phyloP scores from a whole-genome alignment of 176 grass and related monocot genomes.

The Oryza brachyantha region DNA sequence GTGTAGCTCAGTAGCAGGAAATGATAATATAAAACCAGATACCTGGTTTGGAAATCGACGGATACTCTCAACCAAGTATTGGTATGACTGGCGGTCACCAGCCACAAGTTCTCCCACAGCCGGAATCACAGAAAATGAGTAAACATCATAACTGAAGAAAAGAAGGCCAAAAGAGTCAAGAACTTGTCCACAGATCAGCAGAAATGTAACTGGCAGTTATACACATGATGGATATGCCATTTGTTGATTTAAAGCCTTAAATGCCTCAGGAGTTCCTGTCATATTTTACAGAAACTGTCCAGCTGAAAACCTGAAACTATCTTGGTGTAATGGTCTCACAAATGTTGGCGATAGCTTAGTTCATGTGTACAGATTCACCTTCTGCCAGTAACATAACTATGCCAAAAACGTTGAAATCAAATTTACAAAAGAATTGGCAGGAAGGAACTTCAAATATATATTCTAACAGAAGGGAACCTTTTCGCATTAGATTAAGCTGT shows the following conservation, averaged over 20 bases:
- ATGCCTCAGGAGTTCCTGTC: not conserved
- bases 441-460: not conserved
- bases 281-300: not conserved
- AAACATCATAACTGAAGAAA: constrained; percentile 70
- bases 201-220: not conserved
- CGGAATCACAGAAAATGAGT: constrained; percentile 94
- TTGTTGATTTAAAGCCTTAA: not conserved
- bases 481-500: not conserved
- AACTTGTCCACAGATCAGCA: not conserved
- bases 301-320: not conserved
- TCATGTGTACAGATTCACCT: no score
- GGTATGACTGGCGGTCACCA: constrained; percentile 75
- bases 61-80: constrained; percentile 95
- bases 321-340: no score
- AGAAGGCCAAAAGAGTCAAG: not conserved
- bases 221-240: not conserved
- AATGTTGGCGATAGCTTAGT: no score
- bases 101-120: constrained; percentile 80
- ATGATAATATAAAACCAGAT: not conserved
- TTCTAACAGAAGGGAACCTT: not conserved
- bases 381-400: no score
- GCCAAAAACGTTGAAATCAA: not conserved
- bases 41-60: constrained; percentile 86
- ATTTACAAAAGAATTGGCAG: not conserved
- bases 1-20: not conserved